phyloP scores from a whole-genome alignment of 306 rosid genomes.

The Corylus heterophylla region DNA sequence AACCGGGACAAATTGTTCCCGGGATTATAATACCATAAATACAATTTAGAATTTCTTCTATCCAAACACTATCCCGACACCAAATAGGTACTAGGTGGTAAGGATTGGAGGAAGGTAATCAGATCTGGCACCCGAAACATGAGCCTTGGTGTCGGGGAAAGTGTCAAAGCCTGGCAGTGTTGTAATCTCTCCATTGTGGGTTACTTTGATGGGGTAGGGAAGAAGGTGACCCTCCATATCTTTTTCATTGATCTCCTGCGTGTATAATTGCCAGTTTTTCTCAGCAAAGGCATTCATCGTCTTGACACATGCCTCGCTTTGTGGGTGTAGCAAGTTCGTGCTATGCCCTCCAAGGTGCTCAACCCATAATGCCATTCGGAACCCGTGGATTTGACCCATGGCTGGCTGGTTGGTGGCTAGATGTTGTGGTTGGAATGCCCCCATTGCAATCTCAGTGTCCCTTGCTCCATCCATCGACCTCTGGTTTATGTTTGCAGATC shows the following conservation, averaged over 20 bases:
- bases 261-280: conserved; percentile 34
- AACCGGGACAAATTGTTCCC: too few relatives aligned
- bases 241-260: conserved; percentile 1
- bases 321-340: conserved; percentile 23
- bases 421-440: conserved; percentile 73
- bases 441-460: conserved; percentile 91
- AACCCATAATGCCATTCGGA: conserved; percentile 64
- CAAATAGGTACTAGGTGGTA: conserved; percentile 29
- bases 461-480: conserved; percentile 93
- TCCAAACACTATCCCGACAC: too few relatives aligned
- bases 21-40: too few relatives aligned
- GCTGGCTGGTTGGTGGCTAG: conserved; percentile 34
- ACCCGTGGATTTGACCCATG: conserved; percentile 59
- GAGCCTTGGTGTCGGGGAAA: conserved; percentile 59
- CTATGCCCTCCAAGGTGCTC: conserved; percentile 54
- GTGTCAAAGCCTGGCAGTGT: conserved; percentile 28
- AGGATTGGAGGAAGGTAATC: conserved; percentile 43
- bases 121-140: conserved; percentile 34
- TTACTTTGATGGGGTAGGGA: conserved; percentile 47
- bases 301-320: conserved; percentile 25
- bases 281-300: conserved; percentile 19
- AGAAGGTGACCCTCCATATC: conserved; percentile 38
- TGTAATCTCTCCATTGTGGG: conserved; percentile 17
- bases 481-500: conserved; percentile 89
- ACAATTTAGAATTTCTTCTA: too few relatives aligned